Percentiles rank a stretch among this genome's conserved stretches.
Evolutionary conservation across 2,329 filamentous ascomycete species (phyloP).

Genomic region (Apiospora rasikravindrae): DNA sequence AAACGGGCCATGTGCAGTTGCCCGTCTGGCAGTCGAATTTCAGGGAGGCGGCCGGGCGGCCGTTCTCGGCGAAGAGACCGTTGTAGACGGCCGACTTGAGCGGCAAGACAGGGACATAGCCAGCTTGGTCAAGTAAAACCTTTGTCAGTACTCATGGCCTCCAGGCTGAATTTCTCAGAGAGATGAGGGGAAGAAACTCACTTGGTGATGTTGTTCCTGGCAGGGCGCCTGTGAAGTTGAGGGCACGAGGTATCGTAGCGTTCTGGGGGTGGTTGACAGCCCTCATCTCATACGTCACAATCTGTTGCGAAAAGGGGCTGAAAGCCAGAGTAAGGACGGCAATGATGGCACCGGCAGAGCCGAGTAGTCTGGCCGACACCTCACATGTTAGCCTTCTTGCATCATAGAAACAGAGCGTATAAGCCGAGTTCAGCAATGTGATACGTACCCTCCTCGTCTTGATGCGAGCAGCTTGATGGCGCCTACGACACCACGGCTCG

Average conservation of each 20-base stretch:
- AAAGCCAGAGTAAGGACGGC: slow-evolving; percentile 36
- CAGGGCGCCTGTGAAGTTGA: slow-evolving; percentile 36
- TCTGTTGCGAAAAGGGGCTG: slow-evolving; percentile 40
- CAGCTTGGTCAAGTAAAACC: slow-evolving; percentile 24
- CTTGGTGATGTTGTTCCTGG: slow-evolving; percentile 32
- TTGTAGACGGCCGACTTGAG: slow-evolving; percentile 42
- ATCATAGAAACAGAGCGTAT: not conserved
- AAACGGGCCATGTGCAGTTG: slow-evolving; percentile 37
- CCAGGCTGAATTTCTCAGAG: too few species aligned
- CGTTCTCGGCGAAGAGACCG: slow-evolving; percentile 41
- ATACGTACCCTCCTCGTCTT: slow-evolving; percentile 36
- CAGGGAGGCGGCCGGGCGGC: slow-evolving; percentile 34
- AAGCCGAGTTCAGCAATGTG: not conserved
- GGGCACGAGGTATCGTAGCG: slow-evolving; percentile 35
- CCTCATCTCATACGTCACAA: slow-evolving; percentile 36
- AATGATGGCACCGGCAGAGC: slow-evolving; percentile 37
- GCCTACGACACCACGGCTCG: slow-evolving; percentile 39
- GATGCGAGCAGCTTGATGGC: slow-evolving; percentile 36
- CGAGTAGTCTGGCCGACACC: slow-evolving; percentile 28
- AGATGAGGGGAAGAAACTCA: slow-evolving; percentile 22
- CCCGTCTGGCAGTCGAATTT: slow-evolving; percentile 36
- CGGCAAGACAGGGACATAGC: slow-evolving; percentile 40
- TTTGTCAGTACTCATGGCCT: not conserved
- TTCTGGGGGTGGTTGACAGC: slow-evolving; percentile 28
- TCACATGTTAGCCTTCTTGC: not conserved